These are phyloP conservation scores for Podosphaera aphanis DNA, from an alignment of 2,329 filamentous ascomycete species.

Conservation along the genomic window DNA sequence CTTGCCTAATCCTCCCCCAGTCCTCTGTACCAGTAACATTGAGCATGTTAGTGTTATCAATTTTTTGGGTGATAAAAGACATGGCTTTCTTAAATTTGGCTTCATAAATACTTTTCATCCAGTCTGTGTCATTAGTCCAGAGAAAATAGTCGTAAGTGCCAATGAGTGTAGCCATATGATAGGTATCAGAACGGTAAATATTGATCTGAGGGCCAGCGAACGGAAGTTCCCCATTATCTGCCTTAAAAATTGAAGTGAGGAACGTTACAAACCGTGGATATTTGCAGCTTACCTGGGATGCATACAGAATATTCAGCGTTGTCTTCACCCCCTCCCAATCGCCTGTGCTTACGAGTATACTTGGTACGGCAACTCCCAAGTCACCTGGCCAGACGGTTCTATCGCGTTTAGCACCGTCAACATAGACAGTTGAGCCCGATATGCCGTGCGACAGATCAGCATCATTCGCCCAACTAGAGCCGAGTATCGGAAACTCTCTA, in stretches of 20 bases:
- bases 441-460: conserved; percentile 18
- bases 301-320: conserved; percentile 22
- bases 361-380: conserved; percentile 31
- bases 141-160: conserved; percentile 34
- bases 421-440: conserved; percentile 14
- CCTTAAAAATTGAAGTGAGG: conserved; percentile 3
- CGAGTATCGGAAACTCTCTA: conserved; percentile 13
- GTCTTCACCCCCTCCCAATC: conserved; percentile 27
- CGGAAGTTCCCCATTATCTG: conserved; percentile 21
- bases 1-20: conserved; percentile 13
- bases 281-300: conserved; percentile 5
- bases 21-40: conserved; percentile 11
- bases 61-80: conserved; percentile 20
- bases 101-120: conserved; percentile 23
- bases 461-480: conserved; percentile 19
- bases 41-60: conserved; percentile 18
- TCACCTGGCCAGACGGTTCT: conserved; percentile 37
- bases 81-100: conserved; percentile 24
- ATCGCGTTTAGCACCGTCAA: conserved; percentile 35
- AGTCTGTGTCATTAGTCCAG: conserved; percentile 27
- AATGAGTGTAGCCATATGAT: conserved; percentile 34
- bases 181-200: conserved; percentile 23
- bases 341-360: conserved; percentile 28
- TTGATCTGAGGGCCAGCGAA: conserved; percentile 25
- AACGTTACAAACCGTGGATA: not conserved